Evolutionary conservation across 768 basidiomycete species (phyloP).

Genomic region (Lentinula detonsa): DNA sequence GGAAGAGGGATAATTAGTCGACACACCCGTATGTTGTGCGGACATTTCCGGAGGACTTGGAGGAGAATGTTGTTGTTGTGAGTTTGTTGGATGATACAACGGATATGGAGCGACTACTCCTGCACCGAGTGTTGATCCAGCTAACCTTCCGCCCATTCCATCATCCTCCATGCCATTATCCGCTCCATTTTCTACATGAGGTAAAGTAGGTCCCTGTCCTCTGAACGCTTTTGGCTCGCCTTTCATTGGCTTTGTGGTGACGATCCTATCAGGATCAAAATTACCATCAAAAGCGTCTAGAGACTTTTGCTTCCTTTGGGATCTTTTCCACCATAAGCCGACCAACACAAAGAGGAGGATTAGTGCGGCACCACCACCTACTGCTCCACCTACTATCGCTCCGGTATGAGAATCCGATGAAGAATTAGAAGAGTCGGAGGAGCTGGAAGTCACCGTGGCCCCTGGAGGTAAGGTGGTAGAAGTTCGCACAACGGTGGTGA

Average conservation of each 20-base stretch:
- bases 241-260: neutral
- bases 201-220: neutral
- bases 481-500: neutral
- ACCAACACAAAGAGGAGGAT: neutral
- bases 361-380: neutral
- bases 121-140: neutral
- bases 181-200: neutral
- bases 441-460: neutral
- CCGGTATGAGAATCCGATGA: neutral
- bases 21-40: neutral
- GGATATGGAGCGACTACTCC: constrained; percentile 4
- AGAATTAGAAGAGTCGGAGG: neutral
- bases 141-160: constrained; percentile 2
- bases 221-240: neutral
- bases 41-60: neutral
- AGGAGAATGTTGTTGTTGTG: neutral
- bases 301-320: neutral
- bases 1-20: neutral
- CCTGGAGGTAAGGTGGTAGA: neutral
- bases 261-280: constrained; percentile 4
- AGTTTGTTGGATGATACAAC: neutral
- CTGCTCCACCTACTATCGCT: neutral
- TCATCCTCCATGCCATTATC: neutral
- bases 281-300: constrained; percentile 1
- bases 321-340: neutral